Conservation (phyloP, 2,329 filamentous ascomycete species). For the Fusarium tricinctum region DNA sequence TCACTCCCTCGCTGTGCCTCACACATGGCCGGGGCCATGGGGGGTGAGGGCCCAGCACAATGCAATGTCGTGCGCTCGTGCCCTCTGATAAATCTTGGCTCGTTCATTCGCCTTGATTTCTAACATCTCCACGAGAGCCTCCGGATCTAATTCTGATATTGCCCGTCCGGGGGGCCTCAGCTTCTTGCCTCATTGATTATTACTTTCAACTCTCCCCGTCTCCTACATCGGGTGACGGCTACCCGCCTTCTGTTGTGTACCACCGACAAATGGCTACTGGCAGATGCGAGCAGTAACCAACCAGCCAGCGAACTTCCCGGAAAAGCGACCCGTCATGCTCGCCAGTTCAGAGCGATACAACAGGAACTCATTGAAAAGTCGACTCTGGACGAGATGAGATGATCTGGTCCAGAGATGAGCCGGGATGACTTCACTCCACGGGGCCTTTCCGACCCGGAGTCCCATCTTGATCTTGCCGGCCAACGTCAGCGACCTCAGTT, state of each 20-base stretch:
- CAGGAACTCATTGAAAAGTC: slow-evolving; percentile 46
- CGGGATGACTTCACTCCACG: slow-evolving; percentile 51
- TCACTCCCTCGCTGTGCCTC: slow-evolving; percentile 48
- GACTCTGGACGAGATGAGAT: slow-evolving; percentile 50
- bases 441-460: slow-evolving; percentile 52
- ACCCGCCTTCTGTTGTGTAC: slow-evolving; percentile 45
- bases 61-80: slow-evolving; percentile 52
- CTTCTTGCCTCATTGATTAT: slow-evolving; percentile 37
- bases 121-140: slow-evolving; percentile 48
- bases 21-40: slow-evolving; percentile 49
- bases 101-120: slow-evolving; percentile 49
- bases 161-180: slow-evolving; percentile 40
- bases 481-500: slow-evolving; percentile 63
- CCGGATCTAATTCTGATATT: slow-evolving; percentile 46
- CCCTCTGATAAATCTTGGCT: slow-evolving; percentile 51
- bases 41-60: slow-evolving; percentile 49
- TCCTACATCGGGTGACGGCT: slow-evolving; percentile 41
- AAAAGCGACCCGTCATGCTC: slow-evolving; percentile 47
- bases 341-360: slow-evolving; percentile 45
- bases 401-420: slow-evolving; percentile 51
- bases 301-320: slow-evolving; percentile 34
- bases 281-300: slow-evolving; percentile 45
- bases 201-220: slow-evolving; percentile 36
- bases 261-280: slow-evolving; percentile 44
- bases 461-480: slow-evolving; percentile 52